phyloP scores from a whole-genome alignment of 2,329 filamentous ascomycete genomes.

The Aspergillus versicolor region DNA sequence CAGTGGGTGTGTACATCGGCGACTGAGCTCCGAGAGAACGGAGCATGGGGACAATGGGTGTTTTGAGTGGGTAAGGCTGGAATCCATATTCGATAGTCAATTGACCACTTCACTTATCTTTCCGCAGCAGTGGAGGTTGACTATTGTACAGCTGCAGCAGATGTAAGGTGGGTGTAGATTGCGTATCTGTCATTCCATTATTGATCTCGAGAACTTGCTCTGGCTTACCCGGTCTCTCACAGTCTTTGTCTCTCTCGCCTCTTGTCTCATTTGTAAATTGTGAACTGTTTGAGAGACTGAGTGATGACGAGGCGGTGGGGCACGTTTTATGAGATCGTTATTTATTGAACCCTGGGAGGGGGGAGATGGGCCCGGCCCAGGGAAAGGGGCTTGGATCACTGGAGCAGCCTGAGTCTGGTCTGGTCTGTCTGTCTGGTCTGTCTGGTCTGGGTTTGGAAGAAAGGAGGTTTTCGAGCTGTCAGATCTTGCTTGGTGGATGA shows the following conservation, averaged over 20 bases:
- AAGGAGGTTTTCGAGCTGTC: not conserved
- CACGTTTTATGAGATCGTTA: slow-evolving; percentile 11
- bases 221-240: no score
- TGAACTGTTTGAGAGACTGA: no score
- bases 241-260: no score
- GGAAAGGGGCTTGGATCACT: not conserved
- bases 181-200: not conserved
- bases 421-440: not conserved
- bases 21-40: not conserved
- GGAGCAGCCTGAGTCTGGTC: not conserved
- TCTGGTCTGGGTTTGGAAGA: not conserved
- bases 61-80: not conserved
- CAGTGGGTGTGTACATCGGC: not conserved
- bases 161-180: not conserved
- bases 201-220: not conserved
- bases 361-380: not conserved
- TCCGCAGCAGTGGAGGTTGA: no score
- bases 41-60: not conserved
- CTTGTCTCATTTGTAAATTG: no score
- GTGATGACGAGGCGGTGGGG: slow-evolving; percentile 19
- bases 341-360: slow-evolving; percentile 15
- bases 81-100: not conserved
- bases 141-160: no score
- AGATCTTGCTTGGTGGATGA: not conserved
- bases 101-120: no score